Evolutionary conservation across 2,329 filamentous ascomycete species (phyloP).

Genomic region (Pseudocercospora macadamiae): DNA sequence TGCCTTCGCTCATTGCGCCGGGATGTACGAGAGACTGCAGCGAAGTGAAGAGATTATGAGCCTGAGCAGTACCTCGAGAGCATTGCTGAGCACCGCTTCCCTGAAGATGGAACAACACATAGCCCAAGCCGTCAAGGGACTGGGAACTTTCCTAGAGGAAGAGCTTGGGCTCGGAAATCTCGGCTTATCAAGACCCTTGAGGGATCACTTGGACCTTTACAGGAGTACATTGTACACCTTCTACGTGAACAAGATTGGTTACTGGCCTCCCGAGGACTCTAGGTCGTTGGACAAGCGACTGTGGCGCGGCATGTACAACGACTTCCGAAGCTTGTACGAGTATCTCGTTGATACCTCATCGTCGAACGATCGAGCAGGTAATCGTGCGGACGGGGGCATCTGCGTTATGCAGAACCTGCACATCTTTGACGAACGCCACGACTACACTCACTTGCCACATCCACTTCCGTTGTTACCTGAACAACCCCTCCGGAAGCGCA

Average conservation of each 20-base stretch:
- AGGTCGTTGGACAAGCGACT: conserved; percentile 60
- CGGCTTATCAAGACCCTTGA: conserved; percentile 63
- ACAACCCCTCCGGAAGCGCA: conserved; percentile 25
- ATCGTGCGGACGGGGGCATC: conserved; percentile 61
- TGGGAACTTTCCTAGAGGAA: conserved; percentile 70
- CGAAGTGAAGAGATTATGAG: conserved; percentile 64
- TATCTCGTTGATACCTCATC: conserved; percentile 68
- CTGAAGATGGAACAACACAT: conserved; percentile 69
- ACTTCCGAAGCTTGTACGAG: conserved; percentile 72
- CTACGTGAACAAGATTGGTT: conserved; percentile 69
- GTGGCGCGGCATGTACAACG: conserved; percentile 64
- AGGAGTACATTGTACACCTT: conserved; percentile 68
- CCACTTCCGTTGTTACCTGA: conserved; percentile 70
- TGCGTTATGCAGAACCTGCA: conserved; percentile 70
- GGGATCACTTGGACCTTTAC: conserved; percentile 73
- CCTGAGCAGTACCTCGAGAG: conserved; percentile 56
- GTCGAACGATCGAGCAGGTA: conserved; percentile 26
- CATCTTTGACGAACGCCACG: conserved; percentile 66
- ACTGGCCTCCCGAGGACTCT: conserved; percentile 66
- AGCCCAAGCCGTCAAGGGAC: conserved; percentile 57
- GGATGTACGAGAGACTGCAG: conserved; percentile 68
- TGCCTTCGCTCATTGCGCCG: conserved; percentile 76
- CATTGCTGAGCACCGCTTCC: conserved; percentile 65
- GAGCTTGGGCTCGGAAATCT: conserved; percentile 69
- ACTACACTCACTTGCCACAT: conserved; percentile 63